These are phyloP conservation scores for Daldinia decipiens DNA, from an alignment of 495 filamentous ascomycete species.

Conservation along the genomic window DNA sequence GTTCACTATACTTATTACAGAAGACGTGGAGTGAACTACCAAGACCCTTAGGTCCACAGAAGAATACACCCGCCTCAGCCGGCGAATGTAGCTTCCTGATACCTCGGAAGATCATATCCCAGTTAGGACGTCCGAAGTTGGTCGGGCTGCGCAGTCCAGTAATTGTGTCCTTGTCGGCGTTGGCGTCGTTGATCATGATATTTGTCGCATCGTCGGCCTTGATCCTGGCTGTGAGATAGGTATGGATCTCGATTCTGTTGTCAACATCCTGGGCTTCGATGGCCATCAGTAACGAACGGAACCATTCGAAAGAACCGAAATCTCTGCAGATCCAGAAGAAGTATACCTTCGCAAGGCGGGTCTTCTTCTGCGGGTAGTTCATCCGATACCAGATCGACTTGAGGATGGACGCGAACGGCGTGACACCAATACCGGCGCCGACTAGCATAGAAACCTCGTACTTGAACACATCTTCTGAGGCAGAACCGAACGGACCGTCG, in stretches of 20 bases:
- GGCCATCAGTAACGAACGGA: slow-evolving; percentile 78
- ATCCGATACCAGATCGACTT: slow-evolving; percentile 91
- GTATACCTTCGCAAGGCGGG: slow-evolving; percentile 79
- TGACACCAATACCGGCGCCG: slow-evolving; percentile 79
- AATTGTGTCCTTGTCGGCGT: slow-evolving; percentile 80
- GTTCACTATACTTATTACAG: slow-evolving; percentile 81
- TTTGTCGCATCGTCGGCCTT: slow-evolving; percentile 82
- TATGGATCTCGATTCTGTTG: slow-evolving; percentile 76
- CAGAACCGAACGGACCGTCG: slow-evolving; percentile 81
- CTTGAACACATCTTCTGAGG: slow-evolving; percentile 81
- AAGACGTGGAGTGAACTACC: slow-evolving; percentile 75
- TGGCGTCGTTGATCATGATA: slow-evolving; percentile 86
- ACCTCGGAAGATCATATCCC: slow-evolving; percentile 81
- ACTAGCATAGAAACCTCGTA: slow-evolving; percentile 76
- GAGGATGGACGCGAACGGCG: slow-evolving; percentile 79
- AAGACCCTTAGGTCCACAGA: slow-evolving; percentile 78
- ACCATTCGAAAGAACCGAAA: slow-evolving; percentile 84
- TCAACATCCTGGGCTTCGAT: slow-evolving; percentile 87
- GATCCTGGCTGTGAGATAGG: slow-evolving; percentile 65
- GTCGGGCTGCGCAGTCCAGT: slow-evolving; percentile 79
- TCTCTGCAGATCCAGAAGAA: slow-evolving; percentile 88
- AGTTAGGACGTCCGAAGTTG: slow-evolving; percentile 81
- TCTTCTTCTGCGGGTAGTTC: slow-evolving; percentile 81
- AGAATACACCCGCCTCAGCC: slow-evolving; percentile 81
- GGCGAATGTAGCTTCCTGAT: slow-evolving; percentile 77